These are phyloP conservation scores for Microdochium trichocladiopsis DNA, from an alignment of 2,329 filamentous ascomycete genomes.

Conservation along the genomic window DNA sequence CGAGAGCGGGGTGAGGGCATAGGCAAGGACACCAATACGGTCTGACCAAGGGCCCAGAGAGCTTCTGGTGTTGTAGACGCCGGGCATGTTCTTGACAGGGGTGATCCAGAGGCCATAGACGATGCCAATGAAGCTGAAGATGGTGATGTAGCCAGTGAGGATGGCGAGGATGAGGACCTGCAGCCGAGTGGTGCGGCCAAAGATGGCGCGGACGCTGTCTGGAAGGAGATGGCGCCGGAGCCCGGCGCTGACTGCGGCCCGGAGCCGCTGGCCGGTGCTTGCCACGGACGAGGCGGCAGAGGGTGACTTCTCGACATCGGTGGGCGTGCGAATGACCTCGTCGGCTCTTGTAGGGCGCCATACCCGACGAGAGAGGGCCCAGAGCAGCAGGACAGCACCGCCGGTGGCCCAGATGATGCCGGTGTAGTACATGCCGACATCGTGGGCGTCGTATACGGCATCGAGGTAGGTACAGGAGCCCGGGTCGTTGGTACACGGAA, in stretches of 20 bases:
- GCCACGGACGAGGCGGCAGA: slow-evolving; percentile 3
- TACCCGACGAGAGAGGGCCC: slow-evolving; percentile 25
- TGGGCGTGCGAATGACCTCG: slow-evolving; percentile 8
- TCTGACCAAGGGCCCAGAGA: slow-evolving; percentile 62
- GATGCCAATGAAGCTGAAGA: slow-evolving; percentile 66
- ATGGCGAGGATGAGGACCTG: slow-evolving; percentile 56
- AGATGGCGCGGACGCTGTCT: slow-evolving; percentile 48
- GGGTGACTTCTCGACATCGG: slow-evolving; percentile 8
- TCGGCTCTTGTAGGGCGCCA: slow-evolving; percentile 13
- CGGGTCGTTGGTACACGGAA: slow-evolving; percentile 50
- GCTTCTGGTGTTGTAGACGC: slow-evolving; percentile 56
- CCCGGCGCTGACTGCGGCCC: slow-evolving; percentile 29
- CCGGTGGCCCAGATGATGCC: slow-evolving; percentile 43
- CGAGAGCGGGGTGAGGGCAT: slow-evolving; percentile 65
- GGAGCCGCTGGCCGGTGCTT: slow-evolving; percentile 14
- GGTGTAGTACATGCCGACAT: slow-evolving; percentile 40
- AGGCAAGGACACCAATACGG: slow-evolving; percentile 63
- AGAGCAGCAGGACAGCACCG: slow-evolving; percentile 33
- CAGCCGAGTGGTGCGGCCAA: slow-evolving; percentile 61
- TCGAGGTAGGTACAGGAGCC: slow-evolving; percentile 53
- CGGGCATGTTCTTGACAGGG: slow-evolving; percentile 50
- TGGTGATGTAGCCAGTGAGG: slow-evolving; percentile 53
- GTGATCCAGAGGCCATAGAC: slow-evolving; percentile 63
- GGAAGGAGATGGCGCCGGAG: slow-evolving; percentile 50
- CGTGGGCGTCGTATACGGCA: slow-evolving; percentile 40